These are phyloP conservation scores for Danielozyma ontarioensis DNA, from an alignment of 805 yeast genomes.

Conservation along the genomic window DNA sequence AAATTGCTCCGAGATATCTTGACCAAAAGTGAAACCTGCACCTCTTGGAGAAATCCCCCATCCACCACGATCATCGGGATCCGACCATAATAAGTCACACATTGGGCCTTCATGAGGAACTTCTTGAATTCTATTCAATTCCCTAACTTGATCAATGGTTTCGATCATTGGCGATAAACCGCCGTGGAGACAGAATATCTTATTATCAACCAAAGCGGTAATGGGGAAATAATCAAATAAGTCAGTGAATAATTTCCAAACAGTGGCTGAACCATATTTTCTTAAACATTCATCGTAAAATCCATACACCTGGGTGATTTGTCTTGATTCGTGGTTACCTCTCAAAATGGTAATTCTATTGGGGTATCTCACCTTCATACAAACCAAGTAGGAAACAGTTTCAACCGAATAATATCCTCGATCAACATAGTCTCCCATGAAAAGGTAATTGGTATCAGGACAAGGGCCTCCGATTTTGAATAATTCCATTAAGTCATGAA, in stretches of 20 bases:
- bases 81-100: slow-evolving; percentile 96
- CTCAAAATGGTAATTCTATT: slow-evolving; percentile 85
- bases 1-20: slow-evolving; percentile 88
- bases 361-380: slow-evolving; percentile 90
- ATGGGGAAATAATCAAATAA: slow-evolving; percentile 89
- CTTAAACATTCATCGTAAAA: slow-evolving; percentile 93
- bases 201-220: slow-evolving; percentile 87
- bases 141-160: slow-evolving; percentile 87
- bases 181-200: slow-evolving; percentile 89
- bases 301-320: slow-evolving; percentile 94
- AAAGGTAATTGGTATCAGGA: slow-evolving; percentile 44
- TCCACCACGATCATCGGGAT: slow-evolving; percentile 96
- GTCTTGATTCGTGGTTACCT: slow-evolving; percentile 94
- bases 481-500: slow-evolving; percentile 88
- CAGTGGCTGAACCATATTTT: slow-evolving; percentile 87
- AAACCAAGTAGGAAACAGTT: slow-evolving; percentile 81
- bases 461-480: slow-evolving; percentile 79
- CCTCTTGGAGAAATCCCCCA: slow-evolving; percentile 99
- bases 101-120: slow-evolving; percentile 98
- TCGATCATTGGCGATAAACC: slow-evolving; percentile 94
- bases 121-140: slow-evolving; percentile 86
- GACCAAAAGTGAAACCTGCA: slow-evolving; percentile 98
- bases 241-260: slow-evolving; percentile 90
- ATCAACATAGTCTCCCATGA: slow-evolving; percentile 75
- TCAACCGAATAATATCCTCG: slow-evolving; percentile 88